These are phyloP conservation scores for Apiosordaria backusii DNA, from an alignment of 495 filamentous ascomycete species.

Conservation along the genomic window DNA sequence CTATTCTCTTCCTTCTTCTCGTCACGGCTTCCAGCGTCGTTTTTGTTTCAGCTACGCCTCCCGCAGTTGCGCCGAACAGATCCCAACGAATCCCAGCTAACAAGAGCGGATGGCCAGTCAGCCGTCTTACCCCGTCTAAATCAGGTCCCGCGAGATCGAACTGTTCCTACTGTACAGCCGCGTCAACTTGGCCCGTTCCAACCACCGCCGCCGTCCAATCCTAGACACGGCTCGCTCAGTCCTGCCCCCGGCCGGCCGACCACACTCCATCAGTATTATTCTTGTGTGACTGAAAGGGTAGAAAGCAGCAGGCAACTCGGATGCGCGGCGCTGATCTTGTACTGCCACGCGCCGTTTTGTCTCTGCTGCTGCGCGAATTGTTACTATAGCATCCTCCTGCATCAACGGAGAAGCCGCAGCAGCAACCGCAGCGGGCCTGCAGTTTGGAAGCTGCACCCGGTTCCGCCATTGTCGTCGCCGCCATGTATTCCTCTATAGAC, in stretches of 20 bases:
- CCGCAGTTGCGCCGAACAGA: constrained; percentile 10
- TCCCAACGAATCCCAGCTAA: constrained; percentile 17
- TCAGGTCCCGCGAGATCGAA: constrained; percentile 11
- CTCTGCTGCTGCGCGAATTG: constrained; percentile 10
- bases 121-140: constrained; percentile 1
- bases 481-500: constrained; percentile 29
- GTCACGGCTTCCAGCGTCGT: constrained; percentile 14
- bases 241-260: neutral
- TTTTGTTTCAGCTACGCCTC: constrained; percentile 21
- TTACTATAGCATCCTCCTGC: constrained; percentile 12
- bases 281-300: constrained; percentile 1
- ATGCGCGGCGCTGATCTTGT: constrained; percentile 13
- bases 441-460: constrained; percentile 7
- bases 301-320: constrained; percentile 4
- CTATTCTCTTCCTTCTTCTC: constrained; percentile 1
- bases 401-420: constrained; percentile 8
- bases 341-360: constrained; percentile 7
- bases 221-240: constrained; percentile 2
- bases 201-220: neutral
- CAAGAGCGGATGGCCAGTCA: constrained; percentile 5
- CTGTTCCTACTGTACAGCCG: neutral
- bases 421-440: constrained; percentile 20
- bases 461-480: constrained; percentile 8
- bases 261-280: constrained; percentile 8
- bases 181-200: constrained; percentile 2